Percentiles rank a stretch among this genome's conserved stretches.
Conservation (phyloP, 768 basidiomycete species). For the Pleurotus giganteus region DNA sequence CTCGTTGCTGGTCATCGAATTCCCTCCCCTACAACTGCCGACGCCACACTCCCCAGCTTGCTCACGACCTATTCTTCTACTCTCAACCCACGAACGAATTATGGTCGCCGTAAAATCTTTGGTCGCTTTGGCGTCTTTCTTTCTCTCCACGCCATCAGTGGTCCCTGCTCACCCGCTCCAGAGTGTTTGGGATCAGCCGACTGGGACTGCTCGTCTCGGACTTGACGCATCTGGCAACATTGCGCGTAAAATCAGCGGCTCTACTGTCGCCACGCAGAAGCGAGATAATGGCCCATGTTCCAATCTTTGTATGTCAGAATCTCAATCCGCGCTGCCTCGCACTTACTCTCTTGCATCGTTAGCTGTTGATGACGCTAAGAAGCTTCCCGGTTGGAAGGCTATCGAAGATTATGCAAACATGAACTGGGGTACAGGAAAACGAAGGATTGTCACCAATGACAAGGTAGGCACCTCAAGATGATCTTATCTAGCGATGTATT, state of each 20-base stretch:
- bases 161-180: background rate
- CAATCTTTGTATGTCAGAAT: background rate
- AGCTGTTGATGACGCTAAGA: background rate
- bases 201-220: background rate
- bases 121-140: background rate
- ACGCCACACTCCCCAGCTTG: background rate
- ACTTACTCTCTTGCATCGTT: background rate
- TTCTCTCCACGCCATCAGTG: background rate
- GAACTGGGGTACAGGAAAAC: constrained; percentile 1
- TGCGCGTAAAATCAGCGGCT: background rate
- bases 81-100: background rate
- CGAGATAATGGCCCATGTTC: background rate
- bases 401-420: background rate
- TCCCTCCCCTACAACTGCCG: background rate
- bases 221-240: background rate
- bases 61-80: background rate
- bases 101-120: background rate
- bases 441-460: constrained; percentile 9
- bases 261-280: background rate
- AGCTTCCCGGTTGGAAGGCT: constrained; percentile 7
- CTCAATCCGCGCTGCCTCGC: background rate
- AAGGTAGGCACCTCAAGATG: background rate
- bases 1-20: background rate
- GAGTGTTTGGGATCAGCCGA: background rate
- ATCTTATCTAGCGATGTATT: background rate